Conservation (phyloP, 768 basidiomycete genomes). For the Clavulina sp. region DNA sequence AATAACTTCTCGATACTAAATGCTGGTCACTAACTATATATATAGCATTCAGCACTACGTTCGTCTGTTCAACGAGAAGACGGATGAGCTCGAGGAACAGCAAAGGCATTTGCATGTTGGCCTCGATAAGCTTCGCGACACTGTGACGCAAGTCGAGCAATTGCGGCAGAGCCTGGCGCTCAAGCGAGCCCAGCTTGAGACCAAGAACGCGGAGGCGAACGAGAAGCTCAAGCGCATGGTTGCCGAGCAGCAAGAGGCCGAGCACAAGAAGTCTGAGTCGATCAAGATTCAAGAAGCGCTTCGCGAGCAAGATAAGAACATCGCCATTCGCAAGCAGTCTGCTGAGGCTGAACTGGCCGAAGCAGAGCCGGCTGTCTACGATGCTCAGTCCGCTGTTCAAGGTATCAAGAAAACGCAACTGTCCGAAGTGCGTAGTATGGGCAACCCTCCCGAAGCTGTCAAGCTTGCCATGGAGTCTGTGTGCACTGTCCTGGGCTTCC, state of each 20-base stretch:
- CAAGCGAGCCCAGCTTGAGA: slow-evolving; percentile 81
- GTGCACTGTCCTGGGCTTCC: slow-evolving; percentile 88
- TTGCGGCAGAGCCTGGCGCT: slow-evolving; percentile 86
- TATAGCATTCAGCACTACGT: slow-evolving; percentile 93
- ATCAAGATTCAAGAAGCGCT: slow-evolving; percentile 90
- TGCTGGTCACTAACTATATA: slow-evolving; percentile 8
- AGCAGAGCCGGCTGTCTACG: slow-evolving; percentile 90
- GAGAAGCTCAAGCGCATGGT: slow-evolving; percentile 97
- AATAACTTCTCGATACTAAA: slow-evolving; percentile 1
- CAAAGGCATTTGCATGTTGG: slow-evolving; percentile 97
- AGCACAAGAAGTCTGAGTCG: slow-evolving; percentile 93
- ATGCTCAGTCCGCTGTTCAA: slow-evolving; percentile 90
- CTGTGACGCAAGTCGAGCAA: slow-evolving; percentile 93
- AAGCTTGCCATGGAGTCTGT: slow-evolving; percentile 98
- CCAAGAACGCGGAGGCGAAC: slow-evolving; percentile 90
- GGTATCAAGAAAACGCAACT: slow-evolving; percentile 92
- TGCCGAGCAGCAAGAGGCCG: slow-evolving; percentile 94
- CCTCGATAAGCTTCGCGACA: slow-evolving; percentile 87
- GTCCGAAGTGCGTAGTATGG: slow-evolving; percentile 95
- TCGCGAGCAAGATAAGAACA: slow-evolving; percentile 77
- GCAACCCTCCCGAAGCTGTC: slow-evolving; percentile 93
- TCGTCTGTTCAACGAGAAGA: slow-evolving; percentile 84
- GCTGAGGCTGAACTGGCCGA: slow-evolving; percentile 94
- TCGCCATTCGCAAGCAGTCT: slow-evolving; percentile 70
- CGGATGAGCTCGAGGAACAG: slow-evolving; percentile 94